Conservation (phyloP, 2,329 filamentous ascomycete genomes). For the Lecanoromycetidae sp. region DNA sequence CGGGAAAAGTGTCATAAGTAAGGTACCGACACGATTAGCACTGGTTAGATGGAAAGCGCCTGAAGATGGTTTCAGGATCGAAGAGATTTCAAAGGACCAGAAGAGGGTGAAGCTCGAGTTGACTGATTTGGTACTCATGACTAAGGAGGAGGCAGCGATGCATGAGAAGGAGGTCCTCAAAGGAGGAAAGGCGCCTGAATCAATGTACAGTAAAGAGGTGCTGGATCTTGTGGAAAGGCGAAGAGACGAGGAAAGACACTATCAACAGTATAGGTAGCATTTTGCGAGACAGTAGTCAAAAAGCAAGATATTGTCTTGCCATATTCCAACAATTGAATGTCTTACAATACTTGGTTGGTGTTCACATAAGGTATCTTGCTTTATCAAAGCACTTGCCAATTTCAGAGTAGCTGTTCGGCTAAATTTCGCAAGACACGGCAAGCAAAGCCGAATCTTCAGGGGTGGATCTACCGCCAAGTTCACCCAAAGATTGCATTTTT, state of each 20-base stretch:
- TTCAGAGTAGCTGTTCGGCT: too few species aligned
- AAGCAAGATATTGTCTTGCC: neutral
- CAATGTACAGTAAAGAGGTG: conserved; percentile 60
- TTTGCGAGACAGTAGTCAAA: neutral
- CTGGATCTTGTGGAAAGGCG: conserved; percentile 56
- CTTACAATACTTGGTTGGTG: neutral
- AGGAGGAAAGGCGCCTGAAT: conserved; percentile 52
- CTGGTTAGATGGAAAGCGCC: conserved; percentile 72
- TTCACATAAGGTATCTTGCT: too few species aligned
- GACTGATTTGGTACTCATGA: conserved; percentile 75
- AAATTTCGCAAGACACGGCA: too few species aligned
- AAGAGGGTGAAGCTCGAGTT: conserved; percentile 59
- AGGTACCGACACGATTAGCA: conserved; percentile 64
- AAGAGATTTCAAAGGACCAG: conserved; percentile 58
- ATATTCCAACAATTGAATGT: neutral
- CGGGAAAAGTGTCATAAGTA: conserved; percentile 71
- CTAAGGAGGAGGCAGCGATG: conserved; percentile 69
- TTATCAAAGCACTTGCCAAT: too few species aligned
- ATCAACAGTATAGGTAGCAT: conserved; percentile 35
- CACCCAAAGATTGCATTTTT: too few species aligned
- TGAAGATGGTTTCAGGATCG: conserved; percentile 44
- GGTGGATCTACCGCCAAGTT: too few species aligned
- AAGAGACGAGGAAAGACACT: conserved; percentile 53
- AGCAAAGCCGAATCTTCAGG: neutral
- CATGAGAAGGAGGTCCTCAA: conserved; percentile 73